Conservation (phyloP, 192 early-diverging fungal species). For the Backusella psychrophila region DNA sequence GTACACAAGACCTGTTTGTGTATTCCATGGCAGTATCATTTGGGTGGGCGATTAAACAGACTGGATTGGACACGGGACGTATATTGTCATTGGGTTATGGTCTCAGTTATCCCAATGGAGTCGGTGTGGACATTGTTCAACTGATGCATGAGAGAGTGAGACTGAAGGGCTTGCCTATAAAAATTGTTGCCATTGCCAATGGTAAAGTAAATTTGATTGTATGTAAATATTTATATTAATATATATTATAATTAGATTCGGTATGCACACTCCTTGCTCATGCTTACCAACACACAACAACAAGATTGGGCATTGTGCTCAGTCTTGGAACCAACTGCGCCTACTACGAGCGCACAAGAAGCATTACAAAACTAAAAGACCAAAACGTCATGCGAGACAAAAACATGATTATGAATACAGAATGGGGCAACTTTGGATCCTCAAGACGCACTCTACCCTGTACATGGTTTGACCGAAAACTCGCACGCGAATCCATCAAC, state of each 20-base stretch:
- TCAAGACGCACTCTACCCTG: constrained; percentile 69
- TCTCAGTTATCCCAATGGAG: constrained; percentile 70
- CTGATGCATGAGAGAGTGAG: constrained; percentile 73
- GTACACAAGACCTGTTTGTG: constrained; percentile 36
- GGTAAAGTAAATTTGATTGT: constrained; percentile 33
- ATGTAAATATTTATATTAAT: constrained; percentile 26
- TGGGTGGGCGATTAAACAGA: constrained; percentile 86
- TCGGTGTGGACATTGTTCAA: constrained; percentile 80
- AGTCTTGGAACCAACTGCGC: constrained; percentile 93
- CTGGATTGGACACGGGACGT: constrained; percentile 55
- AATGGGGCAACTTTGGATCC: constrained; percentile 91
- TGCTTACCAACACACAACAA: constrained; percentile 76
- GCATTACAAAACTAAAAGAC: constrained; percentile 39
- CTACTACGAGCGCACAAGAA: constrained; percentile 55
- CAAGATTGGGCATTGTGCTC: constrained; percentile 81
- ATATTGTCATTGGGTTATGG: constrained; percentile 78
- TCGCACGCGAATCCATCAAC: constrained; percentile 81
- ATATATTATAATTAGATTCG: constrained; percentile 62
- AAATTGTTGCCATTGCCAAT: constrained; percentile 42
- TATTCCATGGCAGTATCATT: constrained; percentile 82
- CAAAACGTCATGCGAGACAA: constrained; percentile 2
- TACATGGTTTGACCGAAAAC: constrained; percentile 79
- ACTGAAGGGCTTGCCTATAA: constrained; percentile 69
- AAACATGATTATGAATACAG: constrained; percentile 91
- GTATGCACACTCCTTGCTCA: constrained; percentile 88